These are phyloP conservation scores for Paspalum vaginatum DNA, from an alignment of 176 grass and related monocot species.

Conservation along the genomic window DNA sequence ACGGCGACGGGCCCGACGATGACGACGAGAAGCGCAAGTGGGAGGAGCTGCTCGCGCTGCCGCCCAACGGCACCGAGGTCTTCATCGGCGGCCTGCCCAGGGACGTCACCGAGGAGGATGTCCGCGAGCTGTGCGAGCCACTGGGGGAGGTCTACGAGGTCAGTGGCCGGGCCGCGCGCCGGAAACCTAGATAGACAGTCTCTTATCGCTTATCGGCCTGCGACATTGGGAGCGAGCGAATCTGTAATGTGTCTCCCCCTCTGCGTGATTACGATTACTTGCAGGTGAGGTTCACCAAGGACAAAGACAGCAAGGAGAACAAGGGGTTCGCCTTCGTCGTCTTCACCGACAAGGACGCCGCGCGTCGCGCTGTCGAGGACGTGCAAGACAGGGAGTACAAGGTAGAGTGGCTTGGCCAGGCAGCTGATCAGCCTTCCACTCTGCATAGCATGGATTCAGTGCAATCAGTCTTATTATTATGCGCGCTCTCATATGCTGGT, in stretches of 20 bases:
- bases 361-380: slow-evolving; percentile 70
- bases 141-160: slow-evolving; percentile 88
- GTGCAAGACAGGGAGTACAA: slow-evolving; percentile 92
- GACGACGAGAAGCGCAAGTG: slow-evolving; percentile 81
- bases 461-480: neutral
- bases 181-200: too few relatives aligned
- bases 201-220: neutral
- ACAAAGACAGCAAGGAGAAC: slow-evolving; percentile 87
- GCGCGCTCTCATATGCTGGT: neutral
- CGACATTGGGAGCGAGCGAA: neutral
- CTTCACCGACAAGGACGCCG: slow-evolving; percentile 60
- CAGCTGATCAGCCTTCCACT: neutral
- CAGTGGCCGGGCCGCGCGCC: too few relatives aligned
- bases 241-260: neutral
- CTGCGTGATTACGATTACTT: slow-evolving; percentile 36
- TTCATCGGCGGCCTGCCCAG: slow-evolving; percentile 86
- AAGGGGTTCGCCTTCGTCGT: slow-evolving; percentile 95
- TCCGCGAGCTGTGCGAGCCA: slow-evolving; percentile 73
- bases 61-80: slow-evolving; percentile 85
- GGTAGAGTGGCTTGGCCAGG: slow-evolving; percentile 37
- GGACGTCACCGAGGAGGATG: slow-evolving; percentile 70
- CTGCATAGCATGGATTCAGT: neutral
- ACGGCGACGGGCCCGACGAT: slow-evolving; percentile 47
- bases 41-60: slow-evolving; percentile 72
- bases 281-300: slow-evolving; percentile 89